These are phyloP conservation scores for Xylaria telfairii DNA, from an alignment of 495 filamentous ascomycete species.

Conservation along the genomic window DNA sequence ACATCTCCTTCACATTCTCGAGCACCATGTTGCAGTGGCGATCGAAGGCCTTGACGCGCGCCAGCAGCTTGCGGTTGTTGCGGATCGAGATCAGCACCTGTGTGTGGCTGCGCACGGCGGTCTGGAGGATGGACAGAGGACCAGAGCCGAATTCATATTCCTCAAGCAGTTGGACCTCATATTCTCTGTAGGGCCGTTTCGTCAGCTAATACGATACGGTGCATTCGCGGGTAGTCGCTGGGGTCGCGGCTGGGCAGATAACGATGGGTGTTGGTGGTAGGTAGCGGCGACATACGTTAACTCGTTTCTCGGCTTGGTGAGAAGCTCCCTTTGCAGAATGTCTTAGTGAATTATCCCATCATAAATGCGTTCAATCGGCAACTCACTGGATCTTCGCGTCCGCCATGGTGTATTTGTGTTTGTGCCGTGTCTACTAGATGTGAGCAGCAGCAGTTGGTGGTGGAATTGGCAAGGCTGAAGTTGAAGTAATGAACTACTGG, in stretches of 20 bases:
- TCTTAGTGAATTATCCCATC: constrained; percentile 33
- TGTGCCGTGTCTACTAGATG: constrained; percentile 5
- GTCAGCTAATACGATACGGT: constrained; percentile 21
- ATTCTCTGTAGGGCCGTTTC: constrained; percentile 65
- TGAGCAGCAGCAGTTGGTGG: constrained; percentile 20
- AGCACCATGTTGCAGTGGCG: constrained; percentile 85
- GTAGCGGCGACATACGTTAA: constrained; percentile 68
- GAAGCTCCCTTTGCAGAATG: constrained; percentile 67
- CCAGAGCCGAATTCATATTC: constrained; percentile 89
- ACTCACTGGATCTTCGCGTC: constrained; percentile 80
- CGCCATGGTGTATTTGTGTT: constrained; percentile 60
- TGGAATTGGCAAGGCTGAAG: constrained; percentile 33
- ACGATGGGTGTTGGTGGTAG: background rate
- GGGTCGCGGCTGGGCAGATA: background rate
- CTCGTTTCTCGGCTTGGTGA: constrained; percentile 79
- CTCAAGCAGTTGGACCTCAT: constrained; percentile 85
- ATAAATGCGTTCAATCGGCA: background rate
- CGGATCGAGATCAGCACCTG: constrained; percentile 88
- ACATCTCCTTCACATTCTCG: constrained; percentile 99
- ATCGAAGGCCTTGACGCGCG: constrained; percentile 59
- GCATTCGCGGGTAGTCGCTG: background rate
- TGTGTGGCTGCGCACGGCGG: constrained; percentile 80
- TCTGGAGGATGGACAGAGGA: constrained; percentile 90
- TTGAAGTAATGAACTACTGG: constrained; percentile 28
- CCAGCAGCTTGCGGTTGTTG: constrained; percentile 86